A percentile compares a stretch with the other conserved stretches of the same genome.
These are phyloP conservation scores for Pycnococcus provasolii DNA, from an alignment of 139 green algal genomes.

Conservation along the genomic window DNA sequence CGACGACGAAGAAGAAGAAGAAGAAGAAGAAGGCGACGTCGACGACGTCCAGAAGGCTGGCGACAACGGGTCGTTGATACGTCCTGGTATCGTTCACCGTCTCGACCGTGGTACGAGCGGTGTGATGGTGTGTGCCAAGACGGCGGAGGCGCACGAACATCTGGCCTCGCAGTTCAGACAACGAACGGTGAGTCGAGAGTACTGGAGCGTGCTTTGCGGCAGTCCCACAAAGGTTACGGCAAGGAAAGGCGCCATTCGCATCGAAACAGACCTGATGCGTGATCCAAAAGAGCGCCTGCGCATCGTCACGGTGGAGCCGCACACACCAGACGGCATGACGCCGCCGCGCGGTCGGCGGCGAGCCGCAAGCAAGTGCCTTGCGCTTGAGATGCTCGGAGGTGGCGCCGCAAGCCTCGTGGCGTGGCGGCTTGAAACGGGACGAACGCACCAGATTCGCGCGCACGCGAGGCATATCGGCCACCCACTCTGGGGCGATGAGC, in stretches of 20 bases:
- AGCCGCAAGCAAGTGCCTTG: constrained; percentile 62
- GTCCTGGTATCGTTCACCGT: constrained; percentile 94
- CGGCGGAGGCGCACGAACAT: constrained; percentile 33
- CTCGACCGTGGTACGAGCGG: constrained; percentile 65
- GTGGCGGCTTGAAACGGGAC: constrained; percentile 85
- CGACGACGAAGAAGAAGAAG: too few relatives aligned
- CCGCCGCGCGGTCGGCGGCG: constrained; percentile 18
- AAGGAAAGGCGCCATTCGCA: constrained; percentile 32
- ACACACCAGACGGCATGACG: too few relatives aligned
- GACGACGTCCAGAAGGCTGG: background rate
- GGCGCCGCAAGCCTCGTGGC: constrained; percentile 63
- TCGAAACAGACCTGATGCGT: constrained; percentile 63
- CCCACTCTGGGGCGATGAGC: constrained; percentile 75
- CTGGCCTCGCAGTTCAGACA: constrained; percentile 69
- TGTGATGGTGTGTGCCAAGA: constrained; percentile 88
- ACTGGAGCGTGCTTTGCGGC: constrained; percentile 45
- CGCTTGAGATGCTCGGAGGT: constrained; percentile 52
- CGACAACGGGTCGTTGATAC: constrained; percentile 32
- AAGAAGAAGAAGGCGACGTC: too few relatives aligned
- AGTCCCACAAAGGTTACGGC: background rate
- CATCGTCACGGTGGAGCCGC: constrained; percentile 25
- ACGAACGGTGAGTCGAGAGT: constrained; percentile 56
- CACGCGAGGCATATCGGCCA: constrained; percentile 56
- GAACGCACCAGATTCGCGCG: constrained; percentile 78
- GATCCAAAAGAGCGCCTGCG: constrained; percentile 49